Base-by-base conservation (phyloP, 1,284 basidiomycete species). In the Somion occarium region DNA sequence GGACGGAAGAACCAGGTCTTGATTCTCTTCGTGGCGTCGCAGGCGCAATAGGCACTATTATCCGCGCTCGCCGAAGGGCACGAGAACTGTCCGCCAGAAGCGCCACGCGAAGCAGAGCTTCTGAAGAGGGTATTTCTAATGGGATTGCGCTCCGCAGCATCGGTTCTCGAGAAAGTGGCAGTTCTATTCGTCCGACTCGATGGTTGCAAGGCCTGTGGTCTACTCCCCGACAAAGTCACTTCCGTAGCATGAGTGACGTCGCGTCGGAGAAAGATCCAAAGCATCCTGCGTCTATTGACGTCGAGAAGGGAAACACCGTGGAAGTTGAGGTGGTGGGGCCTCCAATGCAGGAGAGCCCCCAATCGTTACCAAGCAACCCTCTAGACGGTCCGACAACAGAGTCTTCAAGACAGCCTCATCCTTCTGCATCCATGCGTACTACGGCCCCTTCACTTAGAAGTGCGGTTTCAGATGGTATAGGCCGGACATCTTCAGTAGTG, bases 1-100 rank as follows among this genome's bases (percentile, higher is more conserved):
- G 54, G 54, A 58, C 59, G 1, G 64, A 65, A 46, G 62, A 61
- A 47, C 64, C 64, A 1, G 64, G 64, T 1, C 38, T 65, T 15
- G 64, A 65, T 53, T 61, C 64, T 2, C 48, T 65, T 19, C 60
- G 64, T 18, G 63, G 63, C 44, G 60, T 61, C 1, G 61, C 62
- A 5, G 64, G 64, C 23, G 51, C 61, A 1, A 55, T 65, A 23
- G 64, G 64, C 3, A 62, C 61, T 5, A 59, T 64, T 44, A 61
- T 65, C 25, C 59, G 64, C 38, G 60, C 61, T 3, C 58, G 61
- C 42, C 58, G 64, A 23, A 54, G 64, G 11, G 61, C 58, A 5
- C 54, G 57, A 5, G 64, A 61, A 1, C 52, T 64, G 11, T 61
- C 60, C 7, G 55, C 53, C 23, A 59, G 58, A 15, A 64, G 59